These are phyloP conservation scores for Epicoccum nigrum DNA, from an alignment of 2,329 filamentous ascomycete genomes.

Conservation along the genomic window DNA sequence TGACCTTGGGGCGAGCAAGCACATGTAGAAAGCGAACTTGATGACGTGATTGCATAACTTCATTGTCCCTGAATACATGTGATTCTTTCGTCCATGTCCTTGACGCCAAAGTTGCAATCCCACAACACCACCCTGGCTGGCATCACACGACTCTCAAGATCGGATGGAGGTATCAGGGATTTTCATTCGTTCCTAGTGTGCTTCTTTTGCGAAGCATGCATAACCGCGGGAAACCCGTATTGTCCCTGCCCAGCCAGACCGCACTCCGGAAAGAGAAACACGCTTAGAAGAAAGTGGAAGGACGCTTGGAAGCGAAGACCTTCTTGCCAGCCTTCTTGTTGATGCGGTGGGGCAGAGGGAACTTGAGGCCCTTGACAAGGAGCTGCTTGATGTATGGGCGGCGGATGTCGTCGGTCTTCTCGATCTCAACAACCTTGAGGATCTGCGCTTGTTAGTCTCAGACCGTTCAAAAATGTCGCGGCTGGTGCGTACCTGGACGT, in stretches of 20 bases:
- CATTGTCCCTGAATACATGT: constrained; percentile 24
- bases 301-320: constrained; percentile 90
- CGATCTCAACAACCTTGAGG: constrained; percentile 96
- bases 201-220: constrained; percentile 51
- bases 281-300: constrained; percentile 95
- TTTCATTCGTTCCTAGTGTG: constrained; percentile 53
- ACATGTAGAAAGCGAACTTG: background rate
- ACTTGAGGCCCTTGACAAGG: constrained; percentile 90
- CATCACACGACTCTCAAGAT: constrained; percentile 32
- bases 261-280: constrained; percentile 49
- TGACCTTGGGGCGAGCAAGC: background rate
- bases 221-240: constrained; percentile 49
- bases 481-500: constrained; percentile 81
- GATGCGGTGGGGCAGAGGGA: constrained; percentile 97
- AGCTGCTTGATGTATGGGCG: constrained; percentile 99
- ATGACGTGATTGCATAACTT: constrained; percentile 22
- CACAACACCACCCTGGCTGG: constrained; percentile 18
- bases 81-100: constrained; percentile 22
- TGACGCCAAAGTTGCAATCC: constrained; percentile 21
- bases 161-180: constrained; percentile 46
- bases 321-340: constrained; percentile 84
- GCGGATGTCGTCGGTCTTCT: constrained; percentile 93
- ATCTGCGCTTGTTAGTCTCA: constrained; percentile 63
- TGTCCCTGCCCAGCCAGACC: constrained; percentile 48
- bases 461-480: background rate